Percentiles rank a stretch among this genome's conserved stretches.
Conservation (phyloP, 805 yeast species). For the Metschnikowia continentalis region DNA sequence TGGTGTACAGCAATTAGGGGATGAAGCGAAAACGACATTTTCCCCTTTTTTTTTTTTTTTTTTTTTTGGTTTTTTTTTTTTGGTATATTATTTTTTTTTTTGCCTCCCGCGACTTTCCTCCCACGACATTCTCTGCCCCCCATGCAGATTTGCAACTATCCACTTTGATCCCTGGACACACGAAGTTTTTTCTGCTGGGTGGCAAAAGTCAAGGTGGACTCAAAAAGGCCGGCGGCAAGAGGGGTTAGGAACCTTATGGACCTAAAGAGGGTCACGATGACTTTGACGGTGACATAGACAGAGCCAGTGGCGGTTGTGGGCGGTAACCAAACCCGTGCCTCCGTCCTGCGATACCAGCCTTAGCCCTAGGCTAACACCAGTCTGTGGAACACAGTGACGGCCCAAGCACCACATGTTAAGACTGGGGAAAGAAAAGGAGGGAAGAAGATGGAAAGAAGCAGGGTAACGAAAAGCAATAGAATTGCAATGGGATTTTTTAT, state of each 20-base stretch:
- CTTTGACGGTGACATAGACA: too few species aligned
- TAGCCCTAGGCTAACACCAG: too few species aligned
- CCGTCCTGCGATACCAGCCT: not conserved
- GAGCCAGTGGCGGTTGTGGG: not conserved
- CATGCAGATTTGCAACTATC: slow-evolving; percentile 4
- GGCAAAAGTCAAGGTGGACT: not conserved
- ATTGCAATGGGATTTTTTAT: too few species aligned
- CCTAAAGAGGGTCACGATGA: too few species aligned
- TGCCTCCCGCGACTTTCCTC: slow-evolving; percentile 5
- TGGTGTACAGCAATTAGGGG: slow-evolving; percentile 20
- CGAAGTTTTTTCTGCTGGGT: not conserved
- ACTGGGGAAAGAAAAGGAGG: not conserved
- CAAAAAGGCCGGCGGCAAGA: not conserved
- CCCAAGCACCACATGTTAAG: too few species aligned
- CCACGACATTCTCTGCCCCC: slow-evolving; percentile 4
- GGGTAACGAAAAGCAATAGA: too few species aligned
- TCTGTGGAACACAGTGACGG: too few species aligned
- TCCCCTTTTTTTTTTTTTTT: slow-evolving; percentile 13
- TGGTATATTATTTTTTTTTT: slow-evolving; percentile 2
- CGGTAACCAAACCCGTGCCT: not conserved
- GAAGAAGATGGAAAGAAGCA: not conserved
- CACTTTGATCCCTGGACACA: slow-evolving; percentile 1
- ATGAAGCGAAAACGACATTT: slow-evolving; percentile 18
- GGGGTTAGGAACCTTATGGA: too few species aligned
- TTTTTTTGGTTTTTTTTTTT: slow-evolving; percentile 15